phyloP scores from a whole-genome alignment of 371 early-diverging fungal genomes.

The Mortierella sp. region DNA sequence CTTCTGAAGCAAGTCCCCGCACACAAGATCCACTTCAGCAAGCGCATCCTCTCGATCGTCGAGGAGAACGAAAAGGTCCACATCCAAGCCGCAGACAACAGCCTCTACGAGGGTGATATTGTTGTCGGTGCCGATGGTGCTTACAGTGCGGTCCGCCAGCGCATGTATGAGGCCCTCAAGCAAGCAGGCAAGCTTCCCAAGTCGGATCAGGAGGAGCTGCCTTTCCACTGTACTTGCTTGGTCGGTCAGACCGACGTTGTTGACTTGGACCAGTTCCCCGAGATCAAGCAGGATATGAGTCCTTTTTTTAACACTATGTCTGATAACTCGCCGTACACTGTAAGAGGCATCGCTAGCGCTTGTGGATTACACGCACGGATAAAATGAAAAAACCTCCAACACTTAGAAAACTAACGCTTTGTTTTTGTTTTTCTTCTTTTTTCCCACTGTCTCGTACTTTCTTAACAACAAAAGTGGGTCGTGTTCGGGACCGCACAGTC shows the following conservation, averaged over 20 bases:
- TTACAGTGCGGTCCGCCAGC: constrained; percentile 20
- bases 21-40: constrained; percentile 21
- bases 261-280: neutral
- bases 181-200: neutral
- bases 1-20: constrained; percentile 7
- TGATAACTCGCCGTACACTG: neutral
- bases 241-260: constrained; percentile 10
- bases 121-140: constrained; percentile 25
- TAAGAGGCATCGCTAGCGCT: too few relatives aligned
- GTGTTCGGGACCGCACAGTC: neutral
- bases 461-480: neutral
- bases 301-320: constrained; percentile 3
- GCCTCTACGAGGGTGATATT: constrained; percentile 2
- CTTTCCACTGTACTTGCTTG: constrained; percentile 9
- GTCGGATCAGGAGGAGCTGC: constrained; percentile 15
- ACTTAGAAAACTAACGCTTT: neutral
- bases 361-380: too few relatives aligned
- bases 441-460: neutral
- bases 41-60: constrained; percentile 11
- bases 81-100: constrained; percentile 17
- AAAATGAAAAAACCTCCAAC: too few relatives aligned
- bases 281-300: neutral
- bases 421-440: neutral
- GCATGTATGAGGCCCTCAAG: constrained; percentile 1
- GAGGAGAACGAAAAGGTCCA: constrained; percentile 9